Percentiles rank a stretch among this genome's conserved stretches.
phyloP scores from a whole-genome alignment of 1,284 basidiomycete species.

The Trichosporon asahii region DNA sequence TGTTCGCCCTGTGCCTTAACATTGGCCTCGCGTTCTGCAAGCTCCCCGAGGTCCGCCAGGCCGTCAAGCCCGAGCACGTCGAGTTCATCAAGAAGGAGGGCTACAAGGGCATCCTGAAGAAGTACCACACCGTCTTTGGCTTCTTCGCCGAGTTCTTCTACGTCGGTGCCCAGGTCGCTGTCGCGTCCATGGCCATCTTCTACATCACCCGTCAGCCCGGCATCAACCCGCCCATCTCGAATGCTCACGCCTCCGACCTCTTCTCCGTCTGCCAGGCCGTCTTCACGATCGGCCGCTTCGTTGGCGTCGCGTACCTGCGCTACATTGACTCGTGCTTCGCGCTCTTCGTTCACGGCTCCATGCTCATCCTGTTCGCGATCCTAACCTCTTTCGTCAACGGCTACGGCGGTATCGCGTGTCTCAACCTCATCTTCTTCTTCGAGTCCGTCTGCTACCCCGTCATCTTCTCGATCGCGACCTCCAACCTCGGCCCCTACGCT shows the following conservation, averaged over 20 bases:
- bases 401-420: conserved; percentile 36
- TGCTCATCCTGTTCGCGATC: conserved; percentile 35
- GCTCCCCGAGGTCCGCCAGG: conserved; percentile 38
- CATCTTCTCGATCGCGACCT: conserved; percentile 38
- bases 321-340: conserved; percentile 38
- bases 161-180: conserved; percentile 36
- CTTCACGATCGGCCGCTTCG: conserved; percentile 43
- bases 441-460: conserved; percentile 39
- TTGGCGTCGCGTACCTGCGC: conserved; percentile 35
- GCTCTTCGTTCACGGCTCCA: conserved; percentile 32
- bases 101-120: conserved; percentile 34
- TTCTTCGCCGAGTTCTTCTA: conserved; percentile 33
- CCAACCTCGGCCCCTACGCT: conserved; percentile 35
- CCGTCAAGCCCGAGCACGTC: conserved; percentile 27
- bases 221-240: conserved; percentile 22
- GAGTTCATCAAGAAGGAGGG: conserved; percentile 24
- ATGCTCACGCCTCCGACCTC: conserved; percentile 34
- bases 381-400: conserved; percentile 31
- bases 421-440: conserved; percentile 41
- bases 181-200: conserved; percentile 38
- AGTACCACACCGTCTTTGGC: conserved; percentile 34
- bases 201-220: conserved; percentile 34
- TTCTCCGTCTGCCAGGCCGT: conserved; percentile 39
- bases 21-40: conserved; percentile 32
- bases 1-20: conserved; percentile 34